Conservation (phyloP, 495 filamentous ascomycete genomes). For the Coniosporium apollinis region DNA sequence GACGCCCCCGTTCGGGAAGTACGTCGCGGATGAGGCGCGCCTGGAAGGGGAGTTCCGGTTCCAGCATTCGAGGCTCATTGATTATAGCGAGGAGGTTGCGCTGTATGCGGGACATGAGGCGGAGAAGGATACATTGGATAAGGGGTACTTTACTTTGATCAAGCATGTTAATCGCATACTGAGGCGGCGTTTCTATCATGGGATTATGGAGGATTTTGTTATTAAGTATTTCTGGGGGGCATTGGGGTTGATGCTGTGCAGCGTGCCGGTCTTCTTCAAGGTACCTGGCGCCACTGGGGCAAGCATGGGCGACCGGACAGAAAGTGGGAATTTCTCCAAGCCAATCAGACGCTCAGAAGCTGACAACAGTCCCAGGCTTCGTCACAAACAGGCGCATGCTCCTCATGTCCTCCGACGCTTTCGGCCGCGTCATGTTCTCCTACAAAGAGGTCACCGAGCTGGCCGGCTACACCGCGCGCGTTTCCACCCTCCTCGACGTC, state of each 20-base stretch:
- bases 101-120: conserved; percentile 86
- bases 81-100: conserved; percentile 88
- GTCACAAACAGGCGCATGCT: conserved; percentile 89
- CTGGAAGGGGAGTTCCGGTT: conserved; percentile 94
- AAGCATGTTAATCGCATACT: conserved; percentile 97
- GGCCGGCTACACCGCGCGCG: conserved; percentile 86
- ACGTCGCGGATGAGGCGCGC: conserved; percentile 87
- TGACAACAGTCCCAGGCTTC: conserved; percentile 35
- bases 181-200: conserved; percentile 76
- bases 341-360: background rate
- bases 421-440: conserved; percentile 93
- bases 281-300: conserved; percentile 55
- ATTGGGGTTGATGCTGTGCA: conserved; percentile 81
- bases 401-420: conserved; percentile 81
- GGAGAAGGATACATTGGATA: conserved; percentile 93
- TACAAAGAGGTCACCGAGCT: conserved; percentile 95
- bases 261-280: conserved; percentile 89
- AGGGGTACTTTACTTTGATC: conserved; percentile 96
- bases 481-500: conserved; percentile 73
- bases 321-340: conserved; percentile 37
- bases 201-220: conserved; percentile 97
- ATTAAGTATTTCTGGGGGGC: conserved; percentile 99
- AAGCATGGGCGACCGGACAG: conserved; percentile 80
- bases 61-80: conserved; percentile 84
- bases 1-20: conserved; percentile 96